Base-by-base conservation (phyloP, 352 stramenopile species). In the Globisporangium paddicum region DNA sequence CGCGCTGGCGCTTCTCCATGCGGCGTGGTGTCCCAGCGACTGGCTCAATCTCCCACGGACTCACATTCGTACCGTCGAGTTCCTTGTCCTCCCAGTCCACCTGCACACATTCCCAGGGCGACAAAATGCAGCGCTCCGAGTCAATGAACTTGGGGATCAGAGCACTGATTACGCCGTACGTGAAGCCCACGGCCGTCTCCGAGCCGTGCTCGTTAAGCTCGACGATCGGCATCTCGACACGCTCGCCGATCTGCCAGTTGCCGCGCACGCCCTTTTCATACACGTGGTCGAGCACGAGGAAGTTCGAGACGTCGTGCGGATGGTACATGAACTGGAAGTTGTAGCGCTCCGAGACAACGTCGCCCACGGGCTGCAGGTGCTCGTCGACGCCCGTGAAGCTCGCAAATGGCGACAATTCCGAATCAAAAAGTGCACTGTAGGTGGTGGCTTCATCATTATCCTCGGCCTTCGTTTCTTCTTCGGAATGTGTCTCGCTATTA, bases 241-340 rank as follows among this genome's bases (percentile, higher is more conserved):
- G 73, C 53, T 95, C 81, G 11, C 82, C 82, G 8, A 87, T 55
- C n/a, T 67, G 59, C 82, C 85, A 94, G 10, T 71, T 69, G 11
- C 71, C 72, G n/a, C 72, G 78, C n/a, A 96, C 77, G 16, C 86
- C 86, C 45, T 66, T 86, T 41, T 93, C 84, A 45, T 88, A 95
- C 7, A 79, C 63, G 52, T 95, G 81, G 53, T 93, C 79, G n/a
- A 95, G 63, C 28, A 96, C 71, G 26, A 96, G 49, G 47, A 95
- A 96, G 47, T 95, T 93, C 5, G 86, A 77, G 10, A 89, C 68
- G 46, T 95, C 81, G 59, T 93, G 83, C 6, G 86, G 82, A 41
- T 92, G 86, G 40, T 86, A 90, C 26, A 76, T 32, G 32, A 93
- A 34, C 51, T 84, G 87, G 60, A 96, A 89, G 46, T 63, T 64